Percentiles rank a stretch among this genome's conserved stretches.
These are phyloP conservation scores for Chrysoporthe puriensis DNA, from an alignment of 2,329 filamentous ascomycete species.

Conservation along the genomic window DNA sequence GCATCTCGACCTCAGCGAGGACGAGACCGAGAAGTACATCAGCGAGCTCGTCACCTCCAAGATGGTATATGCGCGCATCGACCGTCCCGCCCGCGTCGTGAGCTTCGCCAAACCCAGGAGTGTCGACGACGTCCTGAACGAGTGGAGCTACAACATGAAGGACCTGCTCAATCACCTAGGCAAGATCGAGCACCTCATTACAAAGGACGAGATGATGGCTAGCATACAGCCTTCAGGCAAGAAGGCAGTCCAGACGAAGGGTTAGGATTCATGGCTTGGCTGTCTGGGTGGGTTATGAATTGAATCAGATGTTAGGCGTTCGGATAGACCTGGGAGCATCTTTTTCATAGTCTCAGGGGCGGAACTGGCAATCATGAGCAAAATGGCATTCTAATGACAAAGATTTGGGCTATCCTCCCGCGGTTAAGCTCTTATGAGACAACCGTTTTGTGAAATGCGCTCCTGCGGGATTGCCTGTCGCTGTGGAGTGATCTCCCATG, in stretches of 20 bases:
- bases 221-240: constrained; percentile 73
- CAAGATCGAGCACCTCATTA: constrained; percentile 95
- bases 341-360: constrained; percentile 2
- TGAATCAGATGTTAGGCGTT: constrained; percentile 11
- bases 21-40: constrained; percentile 99
- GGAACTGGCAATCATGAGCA: constrained; percentile 13
- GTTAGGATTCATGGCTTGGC: constrained; percentile 7
- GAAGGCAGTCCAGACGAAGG: constrained; percentile 23
- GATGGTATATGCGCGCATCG: constrained; percentile 97
- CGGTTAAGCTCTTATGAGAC: neutral
- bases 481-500: neutral
- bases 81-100: constrained; percentile 87
- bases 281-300: constrained; percentile 9
- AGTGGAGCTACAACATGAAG: constrained; percentile 92
- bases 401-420: neutral
- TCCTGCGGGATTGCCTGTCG: neutral
- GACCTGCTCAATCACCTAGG: constrained; percentile 77
- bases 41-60: constrained; percentile 95
- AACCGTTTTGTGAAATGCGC: neutral
- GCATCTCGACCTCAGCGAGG: constrained; percentile 87
- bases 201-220: constrained; percentile 99
- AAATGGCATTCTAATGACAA: constrained; percentile 5
- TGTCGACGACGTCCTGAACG: constrained; percentile 94
- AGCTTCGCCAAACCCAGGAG: constrained; percentile 94
- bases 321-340: constrained; percentile 12